Percentiles rank a stretch among this genome's conserved stretches.
These are phyloP conservation scores for Didymella keratinophila DNA, from an alignment of 2,329 filamentous ascomycete genomes.

Conservation along the genomic window DNA sequence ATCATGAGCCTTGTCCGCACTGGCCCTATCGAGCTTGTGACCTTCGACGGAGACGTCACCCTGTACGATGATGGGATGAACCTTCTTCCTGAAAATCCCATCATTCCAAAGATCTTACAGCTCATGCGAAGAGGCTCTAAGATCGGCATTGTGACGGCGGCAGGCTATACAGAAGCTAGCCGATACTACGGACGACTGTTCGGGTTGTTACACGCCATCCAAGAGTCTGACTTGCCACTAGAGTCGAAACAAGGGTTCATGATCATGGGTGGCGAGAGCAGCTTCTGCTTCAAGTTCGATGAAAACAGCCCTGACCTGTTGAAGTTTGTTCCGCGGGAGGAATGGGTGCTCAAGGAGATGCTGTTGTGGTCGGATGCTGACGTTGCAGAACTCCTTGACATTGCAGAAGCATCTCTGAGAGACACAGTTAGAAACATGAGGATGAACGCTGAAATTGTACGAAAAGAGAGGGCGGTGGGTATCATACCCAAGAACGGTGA, in stretches of 20 bases:
- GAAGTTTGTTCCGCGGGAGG: constrained; percentile 66
- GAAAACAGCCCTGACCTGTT: constrained; percentile 71
- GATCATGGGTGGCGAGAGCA: constrained; percentile 94
- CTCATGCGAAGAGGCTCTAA: constrained; percentile 80
- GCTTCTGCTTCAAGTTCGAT: constrained; percentile 88
- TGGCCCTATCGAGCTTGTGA: constrained; percentile 81
- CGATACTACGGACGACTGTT: constrained; percentile 87
- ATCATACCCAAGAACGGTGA: constrained; percentile 65
- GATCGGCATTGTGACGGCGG: constrained; percentile 95
- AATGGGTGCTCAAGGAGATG: constrained; percentile 84
- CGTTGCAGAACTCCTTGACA: constrained; percentile 82
- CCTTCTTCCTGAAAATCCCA: constrained; percentile 76
- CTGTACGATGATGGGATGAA: constrained; percentile 85
- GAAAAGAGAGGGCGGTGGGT: constrained; percentile 77
- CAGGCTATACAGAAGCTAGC: constrained; percentile 87
- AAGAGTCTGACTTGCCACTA: constrained; percentile 68
- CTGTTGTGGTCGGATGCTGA: constrained; percentile 76
- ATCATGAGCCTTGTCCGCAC: constrained; percentile 84
- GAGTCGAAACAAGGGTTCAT: constrained; percentile 79
- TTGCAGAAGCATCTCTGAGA: constrained; percentile 82
- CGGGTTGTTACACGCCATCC: constrained; percentile 83
- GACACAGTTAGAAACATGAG: constrained; percentile 83
- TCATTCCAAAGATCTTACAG: constrained; percentile 73
- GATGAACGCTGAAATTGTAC: constrained; percentile 79
- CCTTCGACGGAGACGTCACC: constrained; percentile 97